Evolutionary conservation across 2,329 filamentous ascomycete species (phyloP).

Genomic region (Exutisphaerella laricina): DNA sequence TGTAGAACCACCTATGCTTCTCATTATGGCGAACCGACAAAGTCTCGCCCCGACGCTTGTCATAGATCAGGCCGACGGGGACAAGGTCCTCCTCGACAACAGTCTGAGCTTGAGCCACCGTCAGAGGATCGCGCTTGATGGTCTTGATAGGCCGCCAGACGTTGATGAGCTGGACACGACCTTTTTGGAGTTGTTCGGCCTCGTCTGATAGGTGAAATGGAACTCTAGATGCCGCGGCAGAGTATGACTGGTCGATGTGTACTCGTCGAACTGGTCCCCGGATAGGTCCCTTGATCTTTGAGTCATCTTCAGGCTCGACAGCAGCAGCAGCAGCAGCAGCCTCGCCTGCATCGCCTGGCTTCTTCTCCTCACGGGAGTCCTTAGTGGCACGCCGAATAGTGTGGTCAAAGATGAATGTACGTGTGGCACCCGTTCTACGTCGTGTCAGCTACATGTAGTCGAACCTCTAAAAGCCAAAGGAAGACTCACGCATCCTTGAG

Average conservation of each 20-base stretch:
- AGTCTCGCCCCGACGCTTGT: conserved; percentile 65
- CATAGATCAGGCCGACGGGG: conserved; percentile 67
- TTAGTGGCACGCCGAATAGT: conserved; percentile 48
- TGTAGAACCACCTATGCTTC: conserved; percentile 68
- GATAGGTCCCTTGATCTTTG: conserved; percentile 23
- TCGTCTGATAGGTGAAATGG: conserved; percentile 44
- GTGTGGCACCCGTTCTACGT: conserved; percentile 48
- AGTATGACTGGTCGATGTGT: conserved; percentile 55
- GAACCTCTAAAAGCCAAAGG: background rate
- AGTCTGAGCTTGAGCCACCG: conserved; percentile 52
- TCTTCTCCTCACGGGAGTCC: conserved; percentile 23
- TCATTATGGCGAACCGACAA: conserved; percentile 59
- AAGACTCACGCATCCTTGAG: conserved; percentile 37
- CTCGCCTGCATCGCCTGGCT: conserved; percentile 19
- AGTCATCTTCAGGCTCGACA: too few relatives aligned
- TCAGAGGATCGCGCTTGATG: conserved; percentile 52
- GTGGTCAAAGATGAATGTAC: conserved; percentile 59
- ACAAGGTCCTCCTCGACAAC: conserved; percentile 60
- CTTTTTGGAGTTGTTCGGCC: conserved; percentile 41
- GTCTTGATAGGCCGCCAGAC: conserved; percentile 33
- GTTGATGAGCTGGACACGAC: conserved; percentile 52
- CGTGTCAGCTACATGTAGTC: conserved; percentile 31
- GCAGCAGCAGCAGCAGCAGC: background rate
- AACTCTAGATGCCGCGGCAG: conserved; percentile 39
- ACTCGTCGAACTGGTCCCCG: conserved; percentile 48